These are phyloP conservation scores for Daedaleopsis nitida DNA, from an alignment of 768 basidiomycete genomes.

Conservation along the genomic window DNA sequence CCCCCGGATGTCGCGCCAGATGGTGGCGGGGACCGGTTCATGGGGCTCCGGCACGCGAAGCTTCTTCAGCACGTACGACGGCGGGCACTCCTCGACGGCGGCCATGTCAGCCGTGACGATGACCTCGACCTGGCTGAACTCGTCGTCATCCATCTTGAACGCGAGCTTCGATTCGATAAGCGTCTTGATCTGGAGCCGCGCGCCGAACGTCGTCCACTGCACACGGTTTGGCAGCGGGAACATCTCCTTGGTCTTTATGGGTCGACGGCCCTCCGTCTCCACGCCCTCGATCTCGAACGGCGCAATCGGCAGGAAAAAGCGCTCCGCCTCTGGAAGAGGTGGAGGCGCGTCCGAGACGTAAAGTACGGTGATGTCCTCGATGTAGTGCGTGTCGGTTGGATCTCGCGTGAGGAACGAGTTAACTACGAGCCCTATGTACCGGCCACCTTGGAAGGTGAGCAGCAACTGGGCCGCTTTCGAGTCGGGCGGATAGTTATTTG, in stretches of 20 bases:
- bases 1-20: constrained; percentile 32
- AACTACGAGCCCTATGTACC: constrained; percentile 30
- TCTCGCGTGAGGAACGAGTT: constrained; percentile 9
- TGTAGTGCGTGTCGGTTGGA: constrained; percentile 10
- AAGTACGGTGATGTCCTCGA: constrained; percentile 25
- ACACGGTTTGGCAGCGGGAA: constrained; percentile 26
- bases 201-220: constrained; percentile 31
- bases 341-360: constrained; percentile 23
- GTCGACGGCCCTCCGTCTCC: not conserved
- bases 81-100: not conserved
- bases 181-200: constrained; percentile 20
- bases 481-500: constrained; percentile 2
- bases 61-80: constrained; percentile 2
- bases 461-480: constrained; percentile 7
- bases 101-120: constrained; percentile 2
- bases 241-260: constrained; percentile 22
- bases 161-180: constrained; percentile 24
- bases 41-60: constrained; percentile 11
- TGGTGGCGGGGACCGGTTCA: constrained; percentile 22
- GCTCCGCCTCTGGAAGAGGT: constrained; percentile 5
- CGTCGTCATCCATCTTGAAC: constrained; percentile 27
- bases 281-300: constrained; percentile 4
- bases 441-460: constrained; percentile 9
- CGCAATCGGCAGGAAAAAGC: constrained; percentile 10
- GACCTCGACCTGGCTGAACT: constrained; percentile 26